Conservation (phyloP, 225 moss, liverwort and hornwort species). For the Neckera pumila region DNA sequence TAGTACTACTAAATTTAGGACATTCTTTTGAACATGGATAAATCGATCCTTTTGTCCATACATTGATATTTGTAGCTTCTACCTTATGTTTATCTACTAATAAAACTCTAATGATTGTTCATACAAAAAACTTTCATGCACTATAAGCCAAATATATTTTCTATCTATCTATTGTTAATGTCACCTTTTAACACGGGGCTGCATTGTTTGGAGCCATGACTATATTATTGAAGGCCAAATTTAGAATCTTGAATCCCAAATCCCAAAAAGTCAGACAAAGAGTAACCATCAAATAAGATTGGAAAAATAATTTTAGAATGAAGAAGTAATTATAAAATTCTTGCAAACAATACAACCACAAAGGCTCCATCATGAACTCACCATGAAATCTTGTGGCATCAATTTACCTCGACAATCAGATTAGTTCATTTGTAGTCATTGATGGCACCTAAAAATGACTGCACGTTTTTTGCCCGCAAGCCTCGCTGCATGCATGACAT, state of each 20-base stretch:
- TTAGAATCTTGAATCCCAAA: neutral
- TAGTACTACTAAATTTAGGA: neutral
- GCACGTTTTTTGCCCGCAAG: no score
- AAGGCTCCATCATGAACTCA: no score
- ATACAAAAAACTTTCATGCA: no score
- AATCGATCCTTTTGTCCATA: neutral
- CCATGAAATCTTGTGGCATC: no score
- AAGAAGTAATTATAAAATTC: no score
- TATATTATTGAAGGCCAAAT: neutral
- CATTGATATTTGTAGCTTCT: neutral
- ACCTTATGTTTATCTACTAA: neutral
- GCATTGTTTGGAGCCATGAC: neutral
- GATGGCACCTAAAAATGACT: no score
- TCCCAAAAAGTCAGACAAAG: accelerated
- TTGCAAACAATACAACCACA: no score
- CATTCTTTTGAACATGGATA: neutral
- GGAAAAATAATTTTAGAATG: no score
- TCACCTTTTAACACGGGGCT: accelerated
- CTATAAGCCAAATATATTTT: neutral
- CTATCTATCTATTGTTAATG: neutral
- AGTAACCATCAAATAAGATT: no score
- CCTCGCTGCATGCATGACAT: no score
- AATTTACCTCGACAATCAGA: no score
- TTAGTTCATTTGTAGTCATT: no score
- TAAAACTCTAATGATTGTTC: neutral